Evolutionary conservation across 208 protist genomes (phyloP).

Genomic region (Leishmania gerbilli): DNA sequence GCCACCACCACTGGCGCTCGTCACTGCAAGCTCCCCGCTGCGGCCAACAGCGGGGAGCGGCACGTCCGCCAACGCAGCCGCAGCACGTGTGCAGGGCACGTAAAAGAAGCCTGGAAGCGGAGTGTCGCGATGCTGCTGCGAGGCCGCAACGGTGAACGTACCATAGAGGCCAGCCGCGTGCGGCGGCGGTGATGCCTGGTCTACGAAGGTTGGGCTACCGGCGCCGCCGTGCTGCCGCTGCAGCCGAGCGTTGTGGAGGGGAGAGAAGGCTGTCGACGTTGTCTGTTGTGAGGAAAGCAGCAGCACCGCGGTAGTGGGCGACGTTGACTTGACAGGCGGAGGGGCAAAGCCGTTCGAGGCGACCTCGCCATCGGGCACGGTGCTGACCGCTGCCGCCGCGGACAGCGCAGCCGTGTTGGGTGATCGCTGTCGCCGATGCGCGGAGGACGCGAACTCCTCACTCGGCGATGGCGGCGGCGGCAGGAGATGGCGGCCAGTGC

Average conservation of each 20-base stretch:
- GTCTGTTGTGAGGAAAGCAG: background rate
- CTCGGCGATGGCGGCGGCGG: background rate
- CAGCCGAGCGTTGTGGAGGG: background rate
- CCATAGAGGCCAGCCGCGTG: background rate
- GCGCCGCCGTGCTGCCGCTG: slow-evolving; percentile 6
- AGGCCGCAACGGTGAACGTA: background rate
- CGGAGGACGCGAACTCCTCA: background rate
- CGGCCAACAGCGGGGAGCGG: background rate
- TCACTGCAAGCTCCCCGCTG: background rate
- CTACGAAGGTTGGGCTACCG: background rate
- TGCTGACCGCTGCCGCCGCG: background rate
- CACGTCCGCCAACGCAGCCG: background rate
- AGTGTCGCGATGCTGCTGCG: background rate
- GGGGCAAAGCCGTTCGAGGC: slow-evolving; percentile 10
- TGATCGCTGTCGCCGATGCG: background rate
- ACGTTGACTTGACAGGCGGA: background rate
- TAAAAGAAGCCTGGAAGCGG: slow-evolving; percentile 23
- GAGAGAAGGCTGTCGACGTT: background rate
- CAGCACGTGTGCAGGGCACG: slow-evolving; percentile 10
- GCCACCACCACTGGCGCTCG: background rate
- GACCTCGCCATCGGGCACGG: slow-evolving; percentile 17
- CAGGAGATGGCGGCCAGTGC: slow-evolving; percentile 1
- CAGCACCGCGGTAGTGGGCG: background rate
- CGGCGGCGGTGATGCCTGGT: background rate
- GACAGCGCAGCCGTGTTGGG: background rate